Evolutionary conservation across 768 basidiomycete genomes (phyloP), one percentile per base, ranked within the genome.

Genomic region (Lyophyllum semitale): DNA sequence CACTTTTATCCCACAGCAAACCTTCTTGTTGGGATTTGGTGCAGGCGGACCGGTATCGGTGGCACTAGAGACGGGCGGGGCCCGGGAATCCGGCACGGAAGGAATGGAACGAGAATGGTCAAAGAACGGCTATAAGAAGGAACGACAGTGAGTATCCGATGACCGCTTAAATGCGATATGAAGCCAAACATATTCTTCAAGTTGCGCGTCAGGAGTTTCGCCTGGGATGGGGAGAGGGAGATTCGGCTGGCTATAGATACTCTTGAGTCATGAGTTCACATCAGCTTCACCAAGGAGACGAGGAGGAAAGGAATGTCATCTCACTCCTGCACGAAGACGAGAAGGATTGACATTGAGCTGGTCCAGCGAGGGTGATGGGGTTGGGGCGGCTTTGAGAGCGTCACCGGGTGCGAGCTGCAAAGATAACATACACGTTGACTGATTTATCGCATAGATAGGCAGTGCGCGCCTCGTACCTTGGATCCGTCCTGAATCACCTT

Each of bases 191-290:
- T 48, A 25, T 32, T 55, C 29, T 7, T 42, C 22, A 6, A 22
- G 30, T 11, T 35, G 33, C 17, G 27, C 20, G 13, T 46, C 46
- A 2, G 52, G 44, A 7, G 26, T 48, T 51, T 56, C 54, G 15
- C 58, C 44, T 22, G 65, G 60, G 15, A 70, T 58, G 4, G 44
- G 7, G 25, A 72, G 67, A 25, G 67, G 67, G 8, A 54, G 58
- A 50, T 70, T 69, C 0, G 70, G 70, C 8, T 70, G 62, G 30
- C 52, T 68, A 54, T 69, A 73, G 8, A 73, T 55, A 29, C 61
- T 66, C 71, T 72, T 46, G 17, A 8, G 20, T 22, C 32, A 12
- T 18, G 3, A 38, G 11, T 30, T 20, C n/a, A 53, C 32, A 26
- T 37, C 9, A 20, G 50, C 48, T 3, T 33, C 22, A 20, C 23